These are phyloP conservation scores for California macrophylla DNA, from an alignment of 441 rosid genomes.

Conservation along the genomic window DNA sequence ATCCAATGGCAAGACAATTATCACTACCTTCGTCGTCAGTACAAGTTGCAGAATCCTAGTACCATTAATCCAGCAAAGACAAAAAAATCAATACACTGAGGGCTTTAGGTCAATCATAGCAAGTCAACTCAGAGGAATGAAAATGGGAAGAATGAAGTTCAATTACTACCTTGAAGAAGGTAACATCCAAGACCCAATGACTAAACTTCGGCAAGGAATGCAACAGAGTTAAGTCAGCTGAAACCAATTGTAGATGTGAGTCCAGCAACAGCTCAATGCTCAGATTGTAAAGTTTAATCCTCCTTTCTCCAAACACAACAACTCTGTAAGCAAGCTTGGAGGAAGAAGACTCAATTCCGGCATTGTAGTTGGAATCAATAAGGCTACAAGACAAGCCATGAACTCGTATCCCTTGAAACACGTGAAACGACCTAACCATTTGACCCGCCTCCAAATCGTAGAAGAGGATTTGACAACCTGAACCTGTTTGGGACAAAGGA, in stretches of 20 bases:
- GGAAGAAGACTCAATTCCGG: constrained; percentile 19
- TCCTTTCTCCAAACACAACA: constrained; percentile 66
- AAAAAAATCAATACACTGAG: not conserved
- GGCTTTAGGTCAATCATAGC: not conserved
- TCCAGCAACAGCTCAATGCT: constrained; percentile 20
- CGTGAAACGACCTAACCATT: constrained; percentile 51
- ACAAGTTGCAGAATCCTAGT: constrained; percentile 27
- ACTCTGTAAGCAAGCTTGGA: constrained; percentile 29
- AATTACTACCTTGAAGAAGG: constrained; percentile 51
- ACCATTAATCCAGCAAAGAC: constrained; percentile 8
- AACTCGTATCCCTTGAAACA: constrained; percentile 72
- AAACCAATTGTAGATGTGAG: constrained; percentile 19
- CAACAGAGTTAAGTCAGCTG: constrained; percentile 33
- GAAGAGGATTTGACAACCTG: constrained; percentile 67
- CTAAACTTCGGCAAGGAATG: constrained; percentile 61
- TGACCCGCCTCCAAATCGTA: constrained; percentile 47
- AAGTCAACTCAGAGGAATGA: not conserved
- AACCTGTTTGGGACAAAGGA: constrained; percentile 34
- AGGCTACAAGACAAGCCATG: constrained; percentile 55
- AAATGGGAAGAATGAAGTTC: not conserved
- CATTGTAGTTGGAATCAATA: not conserved
- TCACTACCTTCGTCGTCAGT: constrained; percentile 20
- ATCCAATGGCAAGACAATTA: constrained; percentile 61
- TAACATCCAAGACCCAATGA: constrained; percentile 78
- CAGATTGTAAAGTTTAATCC: constrained; percentile 53